These are phyloP conservation scores for Kalmusia sp. DNA, from an alignment of 2,329 filamentous ascomycete species.

Conservation along the genomic window DNA sequence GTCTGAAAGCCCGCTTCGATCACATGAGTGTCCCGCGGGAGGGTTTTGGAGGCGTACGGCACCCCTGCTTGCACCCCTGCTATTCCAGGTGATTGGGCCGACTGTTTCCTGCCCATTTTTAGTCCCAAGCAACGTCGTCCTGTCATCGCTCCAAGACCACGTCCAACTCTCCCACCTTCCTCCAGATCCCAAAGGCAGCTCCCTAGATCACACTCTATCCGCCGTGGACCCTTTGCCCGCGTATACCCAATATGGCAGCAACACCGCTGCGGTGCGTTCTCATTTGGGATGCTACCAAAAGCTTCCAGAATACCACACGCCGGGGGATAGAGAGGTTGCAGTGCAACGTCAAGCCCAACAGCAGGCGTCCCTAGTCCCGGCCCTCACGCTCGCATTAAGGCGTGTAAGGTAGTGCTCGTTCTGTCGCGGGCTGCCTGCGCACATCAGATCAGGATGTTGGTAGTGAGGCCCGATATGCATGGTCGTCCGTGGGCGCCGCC, in stretches of 20 bases:
- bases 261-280: conserved; percentile 39
- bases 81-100: conserved; percentile 42
- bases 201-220: conserved; percentile 28
- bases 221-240: conserved; percentile 28
- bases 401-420: conserved; percentile 19
- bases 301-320: conserved; percentile 40
- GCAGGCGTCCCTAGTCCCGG: conserved; percentile 24
- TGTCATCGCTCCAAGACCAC: conserved; percentile 45
- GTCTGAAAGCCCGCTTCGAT: conserved; percentile 29
- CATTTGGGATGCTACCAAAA: conserved; percentile 35
- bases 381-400: conserved; percentile 18
- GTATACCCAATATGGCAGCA: conserved; percentile 38
- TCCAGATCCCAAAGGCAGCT: conserved; percentile 30
- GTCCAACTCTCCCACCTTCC: conserved; percentile 38
- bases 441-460: conserved; percentile 25
- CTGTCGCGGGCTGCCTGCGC: conserved; percentile 19
- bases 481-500: conserved; percentile 31
- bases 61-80: conserved; percentile 41
- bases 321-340: not conserved
- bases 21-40: conserved; percentile 37
- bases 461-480: conserved; percentile 23
- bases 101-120: conserved; percentile 42
- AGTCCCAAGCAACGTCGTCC: conserved; percentile 46
- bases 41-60: conserved; percentile 25
- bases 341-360: conserved; percentile 24